A percentile compares a stretch with the other conserved stretches of the same genome.
Evolutionary conservation across 768 basidiomycete genomes (phyloP).

Genomic region (Lentinula boryana): DNA sequence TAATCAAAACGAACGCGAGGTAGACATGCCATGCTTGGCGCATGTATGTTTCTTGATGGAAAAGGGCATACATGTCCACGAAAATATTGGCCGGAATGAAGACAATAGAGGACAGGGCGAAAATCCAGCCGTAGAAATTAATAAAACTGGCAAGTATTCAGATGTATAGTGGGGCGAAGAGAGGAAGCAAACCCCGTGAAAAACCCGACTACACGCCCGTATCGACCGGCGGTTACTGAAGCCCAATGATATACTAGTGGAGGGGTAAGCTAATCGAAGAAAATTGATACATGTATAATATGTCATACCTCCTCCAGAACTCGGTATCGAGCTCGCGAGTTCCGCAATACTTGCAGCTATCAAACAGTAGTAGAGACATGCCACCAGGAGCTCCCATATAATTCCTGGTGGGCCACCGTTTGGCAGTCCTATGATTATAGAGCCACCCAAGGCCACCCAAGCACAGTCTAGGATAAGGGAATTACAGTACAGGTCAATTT

Average conservation of each 20-base stretch:
- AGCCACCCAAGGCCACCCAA: constrained; percentile 12
- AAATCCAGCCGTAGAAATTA: constrained; percentile 13
- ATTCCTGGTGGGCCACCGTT: constrained; percentile 12
- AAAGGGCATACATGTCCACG: constrained; percentile 13
- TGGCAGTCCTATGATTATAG: constrained; percentile 8
- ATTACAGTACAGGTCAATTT: background rate
- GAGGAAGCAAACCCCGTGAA: constrained; percentile 6
- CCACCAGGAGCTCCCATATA: constrained; percentile 11
- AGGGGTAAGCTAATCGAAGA: background rate
- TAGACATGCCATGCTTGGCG: constrained; percentile 11
- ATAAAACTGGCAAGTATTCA: constrained; percentile 6
- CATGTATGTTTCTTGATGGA: constrained; percentile 10
- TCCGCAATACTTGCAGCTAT: constrained; percentile 12
- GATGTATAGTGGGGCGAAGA: background rate
- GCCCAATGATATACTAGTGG: constrained; percentile 12
- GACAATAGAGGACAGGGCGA: constrained; percentile 10
- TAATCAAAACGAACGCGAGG: constrained; percentile 9
- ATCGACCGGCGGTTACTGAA: constrained; percentile 10
- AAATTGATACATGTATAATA: background rate
- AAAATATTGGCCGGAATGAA: constrained; percentile 10
- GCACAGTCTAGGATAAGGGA: constrained; percentile 3
- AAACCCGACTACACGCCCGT: constrained; percentile 10
- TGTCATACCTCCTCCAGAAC: constrained; percentile 11
- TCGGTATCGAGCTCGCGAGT: constrained; percentile 13
- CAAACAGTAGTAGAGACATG: constrained; percentile 11